Conservation (phyloP, 148 eudicot species). For the Amaranthus hypochondriacus region DNA sequence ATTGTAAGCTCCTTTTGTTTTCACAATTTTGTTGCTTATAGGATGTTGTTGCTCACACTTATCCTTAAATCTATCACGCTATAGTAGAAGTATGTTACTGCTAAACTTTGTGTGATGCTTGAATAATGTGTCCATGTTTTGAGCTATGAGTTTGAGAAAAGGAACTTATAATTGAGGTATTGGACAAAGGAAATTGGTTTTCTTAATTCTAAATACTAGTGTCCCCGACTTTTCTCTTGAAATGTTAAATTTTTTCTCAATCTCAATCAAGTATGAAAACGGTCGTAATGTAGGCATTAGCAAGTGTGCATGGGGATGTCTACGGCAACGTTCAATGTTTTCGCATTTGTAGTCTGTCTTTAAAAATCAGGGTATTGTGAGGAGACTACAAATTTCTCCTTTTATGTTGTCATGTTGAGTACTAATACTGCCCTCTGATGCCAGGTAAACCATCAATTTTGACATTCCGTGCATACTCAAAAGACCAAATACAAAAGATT, state of each 20-base stretch:
- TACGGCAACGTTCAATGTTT: background rate
- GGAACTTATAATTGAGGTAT: background rate
- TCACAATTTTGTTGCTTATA: background rate
- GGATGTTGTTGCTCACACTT: background rate
- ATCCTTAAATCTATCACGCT: background rate
- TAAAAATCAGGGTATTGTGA: background rate
- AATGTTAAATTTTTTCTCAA: background rate
- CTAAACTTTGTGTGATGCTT: background rate
- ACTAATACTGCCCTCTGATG: constrained; percentile 21
- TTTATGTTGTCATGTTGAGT: background rate
- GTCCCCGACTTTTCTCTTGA: background rate
- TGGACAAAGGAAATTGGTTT: background rate
- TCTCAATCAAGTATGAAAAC: background rate
- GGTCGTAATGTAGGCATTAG: background rate
- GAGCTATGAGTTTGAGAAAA: too few relatives aligned
- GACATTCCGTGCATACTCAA: constrained; percentile 84
- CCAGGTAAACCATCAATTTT: constrained; percentile 75
- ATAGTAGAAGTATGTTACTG: background rate
- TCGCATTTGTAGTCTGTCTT: background rate
- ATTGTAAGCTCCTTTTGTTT: constrained; percentile 47
- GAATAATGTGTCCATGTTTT: background rate
- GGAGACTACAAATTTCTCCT: background rate
- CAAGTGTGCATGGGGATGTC: background rate
- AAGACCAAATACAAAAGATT: constrained; percentile 75
- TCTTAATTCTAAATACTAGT: background rate